phyloP scores from a whole-genome alignment of 176 grass and related monocot species.

The Oryza punctata region DNA sequence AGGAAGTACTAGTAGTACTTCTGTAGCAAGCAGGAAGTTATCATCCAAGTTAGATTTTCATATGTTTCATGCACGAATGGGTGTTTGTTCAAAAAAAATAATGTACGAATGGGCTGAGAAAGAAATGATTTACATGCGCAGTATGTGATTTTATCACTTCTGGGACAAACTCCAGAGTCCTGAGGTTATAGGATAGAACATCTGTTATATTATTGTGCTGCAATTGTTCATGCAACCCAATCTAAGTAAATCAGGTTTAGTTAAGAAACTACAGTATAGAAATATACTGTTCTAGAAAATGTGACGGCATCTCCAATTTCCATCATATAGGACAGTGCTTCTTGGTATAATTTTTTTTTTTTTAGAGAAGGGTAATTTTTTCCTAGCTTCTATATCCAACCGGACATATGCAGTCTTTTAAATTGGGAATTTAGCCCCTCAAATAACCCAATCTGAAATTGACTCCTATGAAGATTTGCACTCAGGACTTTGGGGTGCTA shows the following conservation, averaged over 20 bases:
- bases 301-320: background rate
- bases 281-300: background rate
- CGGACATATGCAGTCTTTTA: too few species aligned
- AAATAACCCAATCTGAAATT: too few species aligned
- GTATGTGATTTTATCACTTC: background rate
- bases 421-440: too few species aligned
- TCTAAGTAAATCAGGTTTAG: slow-evolving; percentile 15
- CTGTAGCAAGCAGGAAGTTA: background rate
- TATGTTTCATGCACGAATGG: background rate
- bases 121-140: background rate
- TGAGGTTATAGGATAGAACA: background rate
- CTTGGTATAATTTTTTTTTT: background rate
- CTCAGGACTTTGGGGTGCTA: accelerated
- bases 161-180: background rate
- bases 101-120: background rate
- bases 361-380: too few species aligned
- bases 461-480: too few species aligned
- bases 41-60: background rate
- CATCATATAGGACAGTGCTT: slow-evolving; percentile 13
- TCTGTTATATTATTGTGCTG: background rate
- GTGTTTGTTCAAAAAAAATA: too few species aligned
- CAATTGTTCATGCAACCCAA: background rate
- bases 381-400: too few species aligned
- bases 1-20: background rate
- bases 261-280: background rate